phyloP scores from a whole-genome alignment of 208 protist species.

The Phytomonas francai region DNA sequence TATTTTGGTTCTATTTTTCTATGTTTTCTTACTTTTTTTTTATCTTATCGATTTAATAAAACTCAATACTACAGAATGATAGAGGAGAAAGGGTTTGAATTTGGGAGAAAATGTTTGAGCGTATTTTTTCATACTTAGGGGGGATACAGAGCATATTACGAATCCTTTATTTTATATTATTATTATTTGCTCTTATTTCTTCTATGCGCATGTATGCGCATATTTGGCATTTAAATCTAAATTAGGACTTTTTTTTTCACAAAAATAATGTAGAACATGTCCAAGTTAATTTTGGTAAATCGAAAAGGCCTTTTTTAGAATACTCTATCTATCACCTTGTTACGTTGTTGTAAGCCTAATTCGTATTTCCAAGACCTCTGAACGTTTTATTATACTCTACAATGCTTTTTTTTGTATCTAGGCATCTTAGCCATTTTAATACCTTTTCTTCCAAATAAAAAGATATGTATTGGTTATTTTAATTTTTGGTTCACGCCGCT shows the following conservation, averaged over 20 bases:
- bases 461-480: constrained; percentile 11
- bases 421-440: constrained; percentile 1
- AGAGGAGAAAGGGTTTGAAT: background rate
- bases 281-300: too few relatives aligned
- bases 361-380: background rate
- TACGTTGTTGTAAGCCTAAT: background rate
- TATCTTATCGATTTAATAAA: background rate
- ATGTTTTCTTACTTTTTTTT: constrained; percentile 6
- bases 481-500: constrained; percentile 1
- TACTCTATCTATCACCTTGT: background rate
- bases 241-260: background rate
- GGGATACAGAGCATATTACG: background rate
- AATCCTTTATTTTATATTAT: background rate
- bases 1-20: background rate
- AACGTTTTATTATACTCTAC: background rate
- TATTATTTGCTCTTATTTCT: background rate
- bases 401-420: constrained; percentile 3
- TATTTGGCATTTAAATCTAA: constrained; percentile 2
- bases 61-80: background rate
- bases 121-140: background rate
- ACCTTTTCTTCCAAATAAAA: constrained; percentile 8
- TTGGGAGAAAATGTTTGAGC: background rate
- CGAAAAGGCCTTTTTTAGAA: background rate
- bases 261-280: background rate
- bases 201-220: constrained; percentile 1